phyloP scores from a whole-genome alignment of 495 filamentous ascomycete genomes.

The Podospora pseudoanserina region DNA sequence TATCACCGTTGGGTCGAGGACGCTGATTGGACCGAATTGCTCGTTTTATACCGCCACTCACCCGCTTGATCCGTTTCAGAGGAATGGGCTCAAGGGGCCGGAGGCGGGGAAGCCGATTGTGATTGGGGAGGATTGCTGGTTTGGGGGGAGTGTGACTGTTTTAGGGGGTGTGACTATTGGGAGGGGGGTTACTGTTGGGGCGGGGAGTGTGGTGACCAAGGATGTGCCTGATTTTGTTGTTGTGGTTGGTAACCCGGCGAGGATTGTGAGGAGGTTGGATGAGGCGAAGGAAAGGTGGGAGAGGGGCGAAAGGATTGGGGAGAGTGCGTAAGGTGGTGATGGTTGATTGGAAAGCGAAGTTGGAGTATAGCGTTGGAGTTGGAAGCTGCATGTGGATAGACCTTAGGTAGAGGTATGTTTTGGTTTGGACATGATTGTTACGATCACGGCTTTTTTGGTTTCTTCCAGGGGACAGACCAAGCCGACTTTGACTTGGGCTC shows the following conservation, averaged over 20 bases:
- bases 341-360: not conserved
- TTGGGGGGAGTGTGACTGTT: slow-evolving; percentile 74
- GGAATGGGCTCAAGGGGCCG: slow-evolving; percentile 71
- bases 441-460: not conserved
- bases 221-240: slow-evolving; percentile 63
- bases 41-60: slow-evolving; percentile 71
- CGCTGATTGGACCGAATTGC: slow-evolving; percentile 75
- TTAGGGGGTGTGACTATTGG: slow-evolving; percentile 79
- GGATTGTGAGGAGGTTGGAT: slow-evolving; percentile 46
- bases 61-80: slow-evolving; percentile 66
- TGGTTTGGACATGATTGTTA: not conserved
- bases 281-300: not conserved
- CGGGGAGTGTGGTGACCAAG: slow-evolving; percentile 89
- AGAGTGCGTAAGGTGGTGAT: not conserved
- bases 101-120: slow-evolving; percentile 71
- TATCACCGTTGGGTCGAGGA: slow-evolving; percentile 74
- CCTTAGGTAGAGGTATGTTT: not conserved
- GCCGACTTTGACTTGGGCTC: not conserved
- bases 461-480: not conserved
- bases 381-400: not conserved
- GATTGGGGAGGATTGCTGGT: slow-evolving; percentile 86
- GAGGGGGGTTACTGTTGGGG: slow-evolving; percentile 66
- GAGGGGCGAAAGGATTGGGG: not conserved
- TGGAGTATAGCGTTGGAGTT: not conserved
- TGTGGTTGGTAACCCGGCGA: slow-evolving; percentile 65